These are phyloP conservation scores for Trifolium pratense DNA, from an alignment of 306 rosid genomes.

Conservation along the genomic window DNA sequence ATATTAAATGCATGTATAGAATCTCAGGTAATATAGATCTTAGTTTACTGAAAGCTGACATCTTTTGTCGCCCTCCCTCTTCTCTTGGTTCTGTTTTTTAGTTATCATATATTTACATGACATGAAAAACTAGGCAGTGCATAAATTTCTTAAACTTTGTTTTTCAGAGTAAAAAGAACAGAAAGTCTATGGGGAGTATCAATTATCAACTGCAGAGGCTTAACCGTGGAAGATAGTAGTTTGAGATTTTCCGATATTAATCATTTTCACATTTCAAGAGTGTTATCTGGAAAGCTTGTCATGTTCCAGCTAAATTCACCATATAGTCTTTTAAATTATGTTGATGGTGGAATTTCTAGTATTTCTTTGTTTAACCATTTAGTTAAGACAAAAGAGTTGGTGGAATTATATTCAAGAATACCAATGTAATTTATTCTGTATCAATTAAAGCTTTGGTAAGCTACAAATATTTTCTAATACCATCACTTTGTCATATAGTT, in stretches of 20 bases:
- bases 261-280: constrained; percentile 29
- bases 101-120: not conserved
- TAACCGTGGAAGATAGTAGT: constrained; percentile 77
- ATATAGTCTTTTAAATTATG: constrained; percentile 11
- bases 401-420: constrained; percentile 24
- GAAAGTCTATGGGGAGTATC: constrained; percentile 78
- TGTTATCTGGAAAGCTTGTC: constrained; percentile 35
- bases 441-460: constrained; percentile 5
- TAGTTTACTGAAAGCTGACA: constrained; percentile 11
- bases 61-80: constrained; percentile 9
- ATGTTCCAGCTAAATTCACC: constrained; percentile 33
- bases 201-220: constrained; percentile 96
- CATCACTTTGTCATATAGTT: not conserved
- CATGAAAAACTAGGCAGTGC: constrained; percentile 3
- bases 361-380: constrained; percentile 20
- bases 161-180: constrained; percentile 67
- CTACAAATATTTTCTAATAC: constrained; percentile 29
- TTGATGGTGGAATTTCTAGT: constrained; percentile 18
- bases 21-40: constrained; percentile 64
- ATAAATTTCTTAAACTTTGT: constrained; percentile 17
- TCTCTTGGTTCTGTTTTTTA: not conserved
- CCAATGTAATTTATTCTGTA: constrained; percentile 26
- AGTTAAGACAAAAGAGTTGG: constrained; percentile 10
- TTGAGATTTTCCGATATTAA: constrained; percentile 30
- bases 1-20: constrained; percentile 66